phyloP scores from a whole-genome alignment of 225 moss, liverwort and hornwort species.

The Antitrichia curtipendula region DNA sequence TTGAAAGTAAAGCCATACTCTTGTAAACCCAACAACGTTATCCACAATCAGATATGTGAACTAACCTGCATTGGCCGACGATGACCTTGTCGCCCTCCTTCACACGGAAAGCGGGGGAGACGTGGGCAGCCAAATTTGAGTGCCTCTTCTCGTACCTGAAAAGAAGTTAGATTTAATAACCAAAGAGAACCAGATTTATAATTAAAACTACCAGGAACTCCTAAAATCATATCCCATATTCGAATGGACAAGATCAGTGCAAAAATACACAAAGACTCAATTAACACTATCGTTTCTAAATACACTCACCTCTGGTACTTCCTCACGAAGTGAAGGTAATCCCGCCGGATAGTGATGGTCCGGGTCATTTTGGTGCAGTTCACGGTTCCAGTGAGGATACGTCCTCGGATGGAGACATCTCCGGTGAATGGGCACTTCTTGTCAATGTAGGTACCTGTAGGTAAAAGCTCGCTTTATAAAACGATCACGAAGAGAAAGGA shows the following conservation, averaged over 20 bases:
- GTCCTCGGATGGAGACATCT: constrained; percentile 41
- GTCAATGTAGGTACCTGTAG: constrained; percentile 43
- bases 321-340: constrained; percentile 46
- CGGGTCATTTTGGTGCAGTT: constrained; percentile 55
- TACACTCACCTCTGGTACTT: constrained; percentile 33
- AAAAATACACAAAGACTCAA: neutral
- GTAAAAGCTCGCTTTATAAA: neutral
- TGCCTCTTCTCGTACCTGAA: constrained; percentile 47
- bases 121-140: constrained; percentile 49
- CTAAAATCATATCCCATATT: neutral
- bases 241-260: neutral
- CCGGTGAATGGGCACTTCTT: constrained; percentile 57
- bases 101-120: constrained; percentile 49
- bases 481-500: neutral
- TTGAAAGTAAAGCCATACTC: neutral
- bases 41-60: neutral
- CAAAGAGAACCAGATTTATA: too few species aligned
- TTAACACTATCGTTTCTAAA: too few species aligned
- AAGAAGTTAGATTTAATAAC: neutral
- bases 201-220: too few species aligned
- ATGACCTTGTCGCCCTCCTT: constrained; percentile 57
- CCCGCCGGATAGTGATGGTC: constrained; percentile 44
- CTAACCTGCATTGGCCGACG: constrained; percentile 54
- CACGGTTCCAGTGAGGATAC: constrained; percentile 38
- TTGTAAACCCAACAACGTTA: neutral